Evolutionary conservation across 805 yeast species (phyloP).

Genomic region (Monosporozyma aquatica): DNA sequence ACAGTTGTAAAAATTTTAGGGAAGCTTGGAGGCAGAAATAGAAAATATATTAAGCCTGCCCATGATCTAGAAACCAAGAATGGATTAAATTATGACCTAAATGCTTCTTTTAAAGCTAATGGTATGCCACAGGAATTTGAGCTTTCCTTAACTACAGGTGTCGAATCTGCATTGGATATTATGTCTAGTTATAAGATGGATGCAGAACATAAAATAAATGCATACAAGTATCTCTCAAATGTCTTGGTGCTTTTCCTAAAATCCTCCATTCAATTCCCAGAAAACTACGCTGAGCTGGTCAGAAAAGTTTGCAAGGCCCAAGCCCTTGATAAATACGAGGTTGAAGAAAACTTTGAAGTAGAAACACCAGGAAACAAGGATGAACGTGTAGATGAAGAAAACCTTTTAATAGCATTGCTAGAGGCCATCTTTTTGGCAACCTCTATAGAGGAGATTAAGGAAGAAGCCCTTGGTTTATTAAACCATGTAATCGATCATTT

Average conservation of each 20-base stretch:
- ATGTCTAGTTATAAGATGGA: constrained; percentile 54
- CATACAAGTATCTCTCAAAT: constrained; percentile 62
- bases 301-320: constrained; percentile 41
- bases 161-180: constrained; percentile 66
- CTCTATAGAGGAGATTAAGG: constrained; percentile 61
- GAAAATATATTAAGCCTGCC: constrained; percentile 74
- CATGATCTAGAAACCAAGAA: constrained; percentile 49
- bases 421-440: constrained; percentile 69
- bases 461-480: constrained; percentile 55
- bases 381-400: constrained; percentile 52
- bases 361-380: constrained; percentile 40
- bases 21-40: constrained; percentile 91
- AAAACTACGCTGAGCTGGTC: constrained; percentile 35
- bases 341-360: constrained; percentile 31
- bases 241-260: constrained; percentile 58
- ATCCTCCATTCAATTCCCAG: constrained; percentile 34
- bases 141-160: constrained; percentile 74
- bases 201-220: constrained; percentile 62
- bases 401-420: constrained; percentile 51
- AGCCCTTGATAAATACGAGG: constrained; percentile 17
- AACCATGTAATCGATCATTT: constrained; percentile 69
- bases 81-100: constrained; percentile 54
- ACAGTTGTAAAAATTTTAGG: constrained; percentile 90
- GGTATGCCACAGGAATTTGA: constrained; percentile 58
- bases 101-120: constrained; percentile 60